phyloP scores from a whole-genome alignment of 2,329 filamentous ascomycete genomes.

The Tolypocladium capitatum region DNA sequence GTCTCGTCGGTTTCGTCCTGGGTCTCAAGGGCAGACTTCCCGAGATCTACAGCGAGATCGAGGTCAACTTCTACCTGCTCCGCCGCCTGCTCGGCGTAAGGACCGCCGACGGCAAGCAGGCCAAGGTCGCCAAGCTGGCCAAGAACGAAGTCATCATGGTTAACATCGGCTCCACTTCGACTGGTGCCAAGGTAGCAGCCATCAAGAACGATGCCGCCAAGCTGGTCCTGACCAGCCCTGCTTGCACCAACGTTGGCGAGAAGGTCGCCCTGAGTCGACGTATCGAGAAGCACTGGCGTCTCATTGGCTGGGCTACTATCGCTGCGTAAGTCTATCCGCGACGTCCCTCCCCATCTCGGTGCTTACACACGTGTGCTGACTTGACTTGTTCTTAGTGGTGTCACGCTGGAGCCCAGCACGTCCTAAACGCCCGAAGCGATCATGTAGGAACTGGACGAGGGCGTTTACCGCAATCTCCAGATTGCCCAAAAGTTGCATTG shows the following conservation, averaged over 20 bases:
- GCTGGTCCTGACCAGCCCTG: slow-evolving; percentile 80
- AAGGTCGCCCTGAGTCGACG: slow-evolving; percentile 93
- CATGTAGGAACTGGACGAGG: background rate
- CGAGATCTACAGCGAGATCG: slow-evolving; percentile 95
- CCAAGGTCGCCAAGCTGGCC: slow-evolving; percentile 93
- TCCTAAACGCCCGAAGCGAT: slow-evolving; percentile 16
- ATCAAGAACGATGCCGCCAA: slow-evolving; percentile 98
- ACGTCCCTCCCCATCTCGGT: background rate
- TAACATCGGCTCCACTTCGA: slow-evolving; percentile 96
- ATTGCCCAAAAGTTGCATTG: background rate
- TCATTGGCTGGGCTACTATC: slow-evolving; percentile 83
- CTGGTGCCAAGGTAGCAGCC: slow-evolving; percentile 90
- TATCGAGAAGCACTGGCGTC: slow-evolving; percentile 98
- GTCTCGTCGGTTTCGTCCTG: slow-evolving; percentile 94
- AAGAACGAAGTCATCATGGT: slow-evolving; percentile 99
- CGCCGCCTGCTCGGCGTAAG: slow-evolving; percentile 90
- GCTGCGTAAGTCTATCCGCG: slow-evolving; percentile 40
- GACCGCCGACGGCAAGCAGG: slow-evolving; percentile 96
- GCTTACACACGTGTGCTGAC: background rate
- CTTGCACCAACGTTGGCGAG: slow-evolving; percentile 94
- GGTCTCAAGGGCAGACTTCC: slow-evolving; percentile 88
- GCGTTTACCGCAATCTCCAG: background rate
- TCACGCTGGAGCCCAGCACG: slow-evolving; percentile 38
- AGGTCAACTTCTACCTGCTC: slow-evolving; percentile 98
- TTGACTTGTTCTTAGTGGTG: slow-evolving; percentile 26